Conservation (phyloP, 2,329 filamentous ascomycete genomes). For the Calonectria hongkongensis region DNA sequence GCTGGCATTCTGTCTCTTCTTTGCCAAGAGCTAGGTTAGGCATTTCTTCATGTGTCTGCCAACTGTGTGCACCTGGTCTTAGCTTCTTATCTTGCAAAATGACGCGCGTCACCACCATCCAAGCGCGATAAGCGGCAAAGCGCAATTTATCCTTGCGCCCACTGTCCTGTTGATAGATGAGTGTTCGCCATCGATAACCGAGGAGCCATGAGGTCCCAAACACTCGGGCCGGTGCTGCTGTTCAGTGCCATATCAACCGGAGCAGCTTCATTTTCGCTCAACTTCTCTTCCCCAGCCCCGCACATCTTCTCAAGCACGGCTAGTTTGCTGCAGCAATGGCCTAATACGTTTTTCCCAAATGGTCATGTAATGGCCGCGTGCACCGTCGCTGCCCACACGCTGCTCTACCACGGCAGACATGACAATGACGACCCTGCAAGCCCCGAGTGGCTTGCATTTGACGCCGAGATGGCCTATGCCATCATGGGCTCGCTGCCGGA, state of each 20-base stretch:
- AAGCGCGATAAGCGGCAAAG: neutral
- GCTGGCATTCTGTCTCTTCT: too few species aligned
- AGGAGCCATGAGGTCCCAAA: neutral
- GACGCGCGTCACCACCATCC: conserved; percentile 4
- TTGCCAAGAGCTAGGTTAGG: too few species aligned
- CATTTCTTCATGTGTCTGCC: too few species aligned
- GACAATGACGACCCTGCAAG: conserved; percentile 4
- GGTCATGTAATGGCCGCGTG: conserved; percentile 2
- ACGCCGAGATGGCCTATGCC: conserved; percentile 2
- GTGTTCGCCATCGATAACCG: neutral
- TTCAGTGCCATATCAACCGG: neutral
- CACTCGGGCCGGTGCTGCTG: neutral
- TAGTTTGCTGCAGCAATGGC: conserved; percentile 9
- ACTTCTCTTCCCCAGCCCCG: neutral
- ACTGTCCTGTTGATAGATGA: neutral
- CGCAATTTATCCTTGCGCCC: neutral
- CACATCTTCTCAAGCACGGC: conserved; percentile 12
- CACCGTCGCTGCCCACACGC: neutral
- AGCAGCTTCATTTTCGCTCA: neutral
- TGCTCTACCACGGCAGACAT: conserved; percentile 18
- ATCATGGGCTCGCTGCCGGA: conserved; percentile 14
- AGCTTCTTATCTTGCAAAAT: neutral
- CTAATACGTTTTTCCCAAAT: conserved; percentile 10
- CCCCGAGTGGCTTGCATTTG: conserved; percentile 5
- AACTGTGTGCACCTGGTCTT: neutral